Evolutionary conservation across 805 yeast species (phyloP).

Genomic region (Debaryomyces prosopidis): DNA sequence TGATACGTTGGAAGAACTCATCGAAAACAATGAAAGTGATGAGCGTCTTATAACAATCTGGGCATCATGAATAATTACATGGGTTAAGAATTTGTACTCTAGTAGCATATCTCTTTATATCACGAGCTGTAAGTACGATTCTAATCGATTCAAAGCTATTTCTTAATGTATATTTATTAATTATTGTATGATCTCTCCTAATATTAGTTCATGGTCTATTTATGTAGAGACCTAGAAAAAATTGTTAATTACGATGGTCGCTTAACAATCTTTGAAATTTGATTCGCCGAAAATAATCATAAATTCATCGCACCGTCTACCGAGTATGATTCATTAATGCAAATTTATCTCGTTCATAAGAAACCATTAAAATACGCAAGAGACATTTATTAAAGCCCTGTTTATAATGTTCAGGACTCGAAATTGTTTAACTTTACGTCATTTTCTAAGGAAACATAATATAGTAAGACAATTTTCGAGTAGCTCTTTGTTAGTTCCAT

Average conservation of each 20-base stretch:
- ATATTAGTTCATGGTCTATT: too few species aligned
- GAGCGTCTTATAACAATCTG: constrained; percentile 35
- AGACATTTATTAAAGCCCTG: neutral
- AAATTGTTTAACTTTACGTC: neutral
- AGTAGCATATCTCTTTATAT: too few species aligned
- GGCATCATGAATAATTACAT: constrained; percentile 28
- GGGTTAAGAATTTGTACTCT: too few species aligned
- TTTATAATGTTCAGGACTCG: neutral
- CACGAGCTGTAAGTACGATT: too few species aligned
- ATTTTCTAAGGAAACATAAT: neutral
- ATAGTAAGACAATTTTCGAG: neutral
- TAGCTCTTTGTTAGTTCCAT: neutral
- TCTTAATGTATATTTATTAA: too few species aligned
- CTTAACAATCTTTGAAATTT: constrained; percentile 4
- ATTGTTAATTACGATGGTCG: neutral
- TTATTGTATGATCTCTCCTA: too few species aligned
- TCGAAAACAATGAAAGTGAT: constrained; percentile 12
- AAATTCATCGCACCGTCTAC: constrained; percentile 2
- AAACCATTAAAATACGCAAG: neutral
- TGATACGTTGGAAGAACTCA: constrained; percentile 50
- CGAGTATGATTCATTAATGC: constrained; percentile 2
- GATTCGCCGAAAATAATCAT: constrained; percentile 4
- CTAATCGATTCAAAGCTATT: too few species aligned
- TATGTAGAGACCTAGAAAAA: too few species aligned
- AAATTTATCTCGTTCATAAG: neutral